phyloP scores from a whole-genome alignment of 2,329 filamentous ascomycete species.

The Colletotrichum gloeosporioides region DNA sequence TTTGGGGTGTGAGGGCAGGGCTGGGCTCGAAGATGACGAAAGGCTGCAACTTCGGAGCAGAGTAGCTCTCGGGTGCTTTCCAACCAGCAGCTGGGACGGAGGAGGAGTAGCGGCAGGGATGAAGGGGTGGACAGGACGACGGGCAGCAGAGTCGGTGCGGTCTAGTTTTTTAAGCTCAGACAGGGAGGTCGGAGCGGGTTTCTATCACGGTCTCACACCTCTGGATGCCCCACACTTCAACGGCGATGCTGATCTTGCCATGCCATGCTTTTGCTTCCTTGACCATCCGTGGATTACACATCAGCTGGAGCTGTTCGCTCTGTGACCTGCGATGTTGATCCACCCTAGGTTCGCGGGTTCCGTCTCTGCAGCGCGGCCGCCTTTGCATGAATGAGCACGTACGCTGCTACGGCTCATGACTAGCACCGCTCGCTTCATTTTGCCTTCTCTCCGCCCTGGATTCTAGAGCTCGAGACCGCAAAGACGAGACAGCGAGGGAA shows the following conservation, averaged over 20 bases:
- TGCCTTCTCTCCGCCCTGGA: background rate
- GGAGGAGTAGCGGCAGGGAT: background rate
- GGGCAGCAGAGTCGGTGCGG: background rate
- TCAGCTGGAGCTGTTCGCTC: background rate
- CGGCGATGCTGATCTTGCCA: background rate
- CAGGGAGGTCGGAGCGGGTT: slow-evolving; percentile 14
- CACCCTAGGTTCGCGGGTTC: background rate
- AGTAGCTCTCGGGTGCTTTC: background rate
- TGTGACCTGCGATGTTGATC: background rate
- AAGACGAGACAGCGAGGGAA: background rate
- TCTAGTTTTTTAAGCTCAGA: slow-evolving; percentile 5
- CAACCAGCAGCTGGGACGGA: background rate
- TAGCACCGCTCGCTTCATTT: background rate
- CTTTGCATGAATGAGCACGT: background rate
- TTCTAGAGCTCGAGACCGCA: background rate
- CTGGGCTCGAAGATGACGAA: slow-evolving; percentile 9
- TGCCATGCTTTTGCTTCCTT: background rate
- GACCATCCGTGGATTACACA: background rate
- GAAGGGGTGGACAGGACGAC: background rate
- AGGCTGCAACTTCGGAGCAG: background rate
- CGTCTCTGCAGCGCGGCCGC: background rate
- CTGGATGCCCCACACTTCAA: background rate
- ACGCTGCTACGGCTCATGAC: background rate
- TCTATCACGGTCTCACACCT: background rate
- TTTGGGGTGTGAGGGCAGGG: background rate